Evolutionary conservation across 2,329 filamentous ascomycete genomes (phyloP).

Genomic region (Epichloe gansuensis): DNA sequence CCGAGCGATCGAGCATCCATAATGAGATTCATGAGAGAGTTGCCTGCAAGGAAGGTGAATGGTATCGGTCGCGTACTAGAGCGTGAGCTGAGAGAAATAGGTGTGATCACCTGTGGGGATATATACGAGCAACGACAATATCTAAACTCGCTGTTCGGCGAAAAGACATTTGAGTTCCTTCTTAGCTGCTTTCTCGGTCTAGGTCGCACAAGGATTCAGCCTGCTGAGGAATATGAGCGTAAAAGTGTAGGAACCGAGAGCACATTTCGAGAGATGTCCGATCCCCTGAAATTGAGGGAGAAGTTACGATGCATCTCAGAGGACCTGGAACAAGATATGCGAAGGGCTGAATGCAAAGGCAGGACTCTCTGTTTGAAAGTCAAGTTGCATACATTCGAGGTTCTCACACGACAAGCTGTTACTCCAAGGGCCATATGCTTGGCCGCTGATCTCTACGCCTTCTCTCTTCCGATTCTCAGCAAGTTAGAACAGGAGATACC

Average conservation of each 20-base stretch:
- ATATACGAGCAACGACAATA: constrained; percentile 66
- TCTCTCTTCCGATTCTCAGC: constrained; percentile 65
- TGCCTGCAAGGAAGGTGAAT: constrained; percentile 85
- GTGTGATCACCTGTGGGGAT: constrained; percentile 78
- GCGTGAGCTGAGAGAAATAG: constrained; percentile 76
- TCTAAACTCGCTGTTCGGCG: constrained; percentile 68
- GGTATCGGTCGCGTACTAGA: constrained; percentile 92
- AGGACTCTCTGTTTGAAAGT: constrained; percentile 86
- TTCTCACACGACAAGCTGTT: constrained; percentile 69
- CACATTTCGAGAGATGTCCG: constrained; percentile 72
- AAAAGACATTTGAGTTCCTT: constrained; percentile 82
- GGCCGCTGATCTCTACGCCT: constrained; percentile 74
- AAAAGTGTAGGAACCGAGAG: constrained; percentile 92
- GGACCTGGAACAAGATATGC: constrained; percentile 77
- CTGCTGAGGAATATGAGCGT: constrained; percentile 77
- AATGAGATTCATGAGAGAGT: constrained; percentile 70
- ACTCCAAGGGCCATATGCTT: constrained; percentile 57
- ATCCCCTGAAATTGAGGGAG: constrained; percentile 52
- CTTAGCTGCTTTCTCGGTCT: constrained; percentile 75
- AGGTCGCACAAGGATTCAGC: constrained; percentile 72
- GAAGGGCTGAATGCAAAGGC: constrained; percentile 69
- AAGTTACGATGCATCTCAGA: constrained; percentile 73
- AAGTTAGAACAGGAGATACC: constrained; percentile 79
- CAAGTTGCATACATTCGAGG: constrained; percentile 89
- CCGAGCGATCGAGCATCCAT: constrained; percentile 60